Evolutionary conservation across 202 grass and related monocot genomes (phyloP), one percentile per base, ranked within the genome.

Genomic region (Panicum virgatum): DNA sequence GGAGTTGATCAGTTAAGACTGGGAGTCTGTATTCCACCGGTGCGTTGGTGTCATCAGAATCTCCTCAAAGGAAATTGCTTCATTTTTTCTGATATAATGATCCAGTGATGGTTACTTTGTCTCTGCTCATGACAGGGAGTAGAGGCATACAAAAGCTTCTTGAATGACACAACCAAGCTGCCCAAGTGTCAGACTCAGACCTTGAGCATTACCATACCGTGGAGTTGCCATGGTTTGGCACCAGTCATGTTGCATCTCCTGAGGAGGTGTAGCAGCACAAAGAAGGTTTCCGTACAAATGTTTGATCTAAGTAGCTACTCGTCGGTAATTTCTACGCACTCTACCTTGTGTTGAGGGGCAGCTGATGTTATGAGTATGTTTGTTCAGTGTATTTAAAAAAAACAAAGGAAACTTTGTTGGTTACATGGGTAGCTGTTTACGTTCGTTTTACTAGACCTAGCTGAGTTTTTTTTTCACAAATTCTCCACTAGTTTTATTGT

Each of bases 171-270:
- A 9, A 56, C n/a, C 4, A 29, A 13, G 38, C 8, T 80, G 36
- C 78, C 63, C 0, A 57, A 30, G 77, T 56, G 47, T 68, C 4
- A 68, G 47, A 56, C 5, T 68, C 4, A 68, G 47, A 56, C 5
- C 12, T 54, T 80, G 44, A 16, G 0, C 0, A 5, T 65, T 46
- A 23, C 25, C 0, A 0, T 45, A 5, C 1, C 0, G 8, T 1
- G 0, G 42, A 7, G 34, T 19, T 1, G 1, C 1, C 57, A 77
- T 65, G 27, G 27, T 2, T 36, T 65, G 59, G 3, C n/a, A 51
- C 16, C 48, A 29, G 8, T 10, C 36, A 25, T 80, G 64, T 7
- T 58, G 37, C 78, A 80, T 69, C n/a, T 80, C 36, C 18, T 80
- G 37, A 44, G 22, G 50, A 69, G 48, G 30, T 38, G 58, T 26